Percentiles rank a stretch among this genome's conserved stretches.
These are phyloP conservation scores for Thraustotheca clavata DNA, from an alignment of 352 stramenopile species.

Conservation along the genomic window DNA sequence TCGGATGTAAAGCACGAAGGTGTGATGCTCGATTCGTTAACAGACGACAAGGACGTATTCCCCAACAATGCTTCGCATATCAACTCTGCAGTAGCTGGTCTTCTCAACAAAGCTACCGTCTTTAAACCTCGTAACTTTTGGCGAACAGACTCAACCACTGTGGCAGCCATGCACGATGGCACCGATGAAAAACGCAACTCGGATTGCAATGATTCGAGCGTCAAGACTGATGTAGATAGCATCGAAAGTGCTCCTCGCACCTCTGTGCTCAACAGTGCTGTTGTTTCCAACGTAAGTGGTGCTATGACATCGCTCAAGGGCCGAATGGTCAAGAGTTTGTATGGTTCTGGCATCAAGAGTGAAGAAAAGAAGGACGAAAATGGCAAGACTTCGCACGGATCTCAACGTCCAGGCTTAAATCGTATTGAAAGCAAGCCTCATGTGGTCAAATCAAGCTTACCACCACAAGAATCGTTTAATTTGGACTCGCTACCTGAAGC, in stretches of 20 bases:
- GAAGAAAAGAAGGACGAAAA: conserved; percentile 37
- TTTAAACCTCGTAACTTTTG: conserved; percentile 74
- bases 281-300: conserved; percentile 35
- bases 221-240: conserved; percentile 71
- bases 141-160: conserved; percentile 30
- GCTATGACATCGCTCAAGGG: conserved; percentile 77
- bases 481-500: conserved; percentile 73
- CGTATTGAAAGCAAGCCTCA: neutral
- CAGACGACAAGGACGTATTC: conserved; percentile 51
- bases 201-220: conserved; percentile 29
- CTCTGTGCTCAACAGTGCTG: neutral
- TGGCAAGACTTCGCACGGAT: conserved; percentile 6
- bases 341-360: conserved; percentile 24
- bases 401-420: neutral
- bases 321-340: conserved; percentile 51
- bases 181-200: neutral
- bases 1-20: conserved; percentile 4
- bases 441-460: neutral
- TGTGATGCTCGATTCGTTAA: conserved; percentile 70
- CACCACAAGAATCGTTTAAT: conserved; percentile 69
- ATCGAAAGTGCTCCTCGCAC: conserved; percentile 36
- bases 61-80: conserved; percentile 43
- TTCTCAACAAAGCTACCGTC: conserved; percentile 52
- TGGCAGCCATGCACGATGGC: neutral
- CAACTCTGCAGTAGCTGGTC: conserved; percentile 44